Percentiles rank a stretch among this genome's conserved stretches.
These are phyloP conservation scores for Colletotrichum gloeosporioides DNA, from an alignment of 2,329 filamentous ascomycete genomes.

Conservation along the genomic window DNA sequence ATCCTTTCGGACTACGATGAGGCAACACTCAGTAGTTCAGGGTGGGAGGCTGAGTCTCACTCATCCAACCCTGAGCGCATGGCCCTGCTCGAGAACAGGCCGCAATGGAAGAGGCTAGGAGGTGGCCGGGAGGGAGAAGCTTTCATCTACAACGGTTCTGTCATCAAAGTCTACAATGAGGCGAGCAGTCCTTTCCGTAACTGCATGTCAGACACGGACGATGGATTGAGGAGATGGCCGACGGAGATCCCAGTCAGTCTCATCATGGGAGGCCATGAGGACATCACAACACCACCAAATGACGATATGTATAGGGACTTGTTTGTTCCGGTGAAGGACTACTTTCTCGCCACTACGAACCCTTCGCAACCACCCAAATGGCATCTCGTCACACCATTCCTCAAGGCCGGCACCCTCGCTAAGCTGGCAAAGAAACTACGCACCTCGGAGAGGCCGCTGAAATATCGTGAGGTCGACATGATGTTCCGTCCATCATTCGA, in stretches of 20 bases:
- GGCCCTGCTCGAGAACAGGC: conserved; percentile 23
- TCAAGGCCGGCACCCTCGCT: conserved; percentile 29
- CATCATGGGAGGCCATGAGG: conserved; percentile 29
- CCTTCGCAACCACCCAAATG: conserved; percentile 22
- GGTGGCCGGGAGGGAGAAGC: conserved; percentile 34
- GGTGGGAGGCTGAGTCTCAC: not conserved
- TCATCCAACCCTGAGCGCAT: not conserved
- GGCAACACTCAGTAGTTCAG: not conserved
- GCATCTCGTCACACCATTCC: conserved; percentile 34
- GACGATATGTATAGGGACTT: conserved; percentile 1
- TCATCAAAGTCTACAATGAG: conserved; percentile 35
- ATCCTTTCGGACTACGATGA: not conserved
- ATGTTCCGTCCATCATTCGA: conserved; percentile 34
- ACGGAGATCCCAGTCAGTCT: conserved; percentile 35
- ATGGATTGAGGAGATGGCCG: conserved; percentile 28
- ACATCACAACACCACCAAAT: not conserved
- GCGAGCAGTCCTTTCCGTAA: conserved; percentile 33
- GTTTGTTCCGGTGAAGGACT: conserved; percentile 35
- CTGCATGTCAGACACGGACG: conserved; percentile 26
- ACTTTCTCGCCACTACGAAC: conserved; percentile 29
- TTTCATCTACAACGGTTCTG: conserved; percentile 30
- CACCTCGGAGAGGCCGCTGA: conserved; percentile 8
- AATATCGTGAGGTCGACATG: conserved; percentile 31
- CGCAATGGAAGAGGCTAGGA: conserved; percentile 32
- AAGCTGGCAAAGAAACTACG: conserved; percentile 29